Base-by-base conservation (phyloP, 2,329 filamentous ascomycete genomes). In the Fonsecaea multimorphosa region DNA sequence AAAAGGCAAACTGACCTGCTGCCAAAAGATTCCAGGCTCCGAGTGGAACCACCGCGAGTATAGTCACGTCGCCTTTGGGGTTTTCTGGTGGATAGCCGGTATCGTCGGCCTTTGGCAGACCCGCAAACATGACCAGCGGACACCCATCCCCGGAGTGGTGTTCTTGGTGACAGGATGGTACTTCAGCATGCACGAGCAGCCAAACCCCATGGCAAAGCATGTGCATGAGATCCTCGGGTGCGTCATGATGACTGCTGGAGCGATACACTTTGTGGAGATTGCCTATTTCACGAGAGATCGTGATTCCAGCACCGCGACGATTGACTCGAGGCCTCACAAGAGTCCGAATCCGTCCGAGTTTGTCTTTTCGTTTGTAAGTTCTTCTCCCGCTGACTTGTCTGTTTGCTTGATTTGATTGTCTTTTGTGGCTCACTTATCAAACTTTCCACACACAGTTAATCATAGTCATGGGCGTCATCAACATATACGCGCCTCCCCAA, bases 341-440 rank as follows among this genome's bases (percentile, higher is more conserved):
- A n/a, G 2, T n/a, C 38, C 38, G 38, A 40, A 40, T n/a, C 38
- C 38, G 16, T 40, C 38, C 16, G 38, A 40, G 16, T 40, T 40
- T 40, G 38, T 40, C 38, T 40, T 40, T 40, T 40, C 38, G 38
- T 40, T 40, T 16, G 38, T 40, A 40, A n/a, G 38, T 40, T 40
- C 14, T 38, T 38, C 34, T 11, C 11, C 9, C 4, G 9, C 9
- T 38, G 14, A 38, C 9, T 3, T 12, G 9, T 38, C 2, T 38
- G 34, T 38, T 38, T 38, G n/a, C n/a, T n/a, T n/a, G n/a, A n/a
- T n/a, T n/a, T n/a, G n/a, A n/a, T n/a, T n/a, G n/a, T n/a, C n/a
- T n/a, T n/a, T n/a, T n/a, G n/a, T 31, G 34, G 34, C 34, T 38
- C 9, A 38, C 34, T 1, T n/a, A 38, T 14, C 1, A 11, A n/a